Conservation (phyloP, 1,284 basidiomycete species). For the Apiotrichum domesticum region DNA sequence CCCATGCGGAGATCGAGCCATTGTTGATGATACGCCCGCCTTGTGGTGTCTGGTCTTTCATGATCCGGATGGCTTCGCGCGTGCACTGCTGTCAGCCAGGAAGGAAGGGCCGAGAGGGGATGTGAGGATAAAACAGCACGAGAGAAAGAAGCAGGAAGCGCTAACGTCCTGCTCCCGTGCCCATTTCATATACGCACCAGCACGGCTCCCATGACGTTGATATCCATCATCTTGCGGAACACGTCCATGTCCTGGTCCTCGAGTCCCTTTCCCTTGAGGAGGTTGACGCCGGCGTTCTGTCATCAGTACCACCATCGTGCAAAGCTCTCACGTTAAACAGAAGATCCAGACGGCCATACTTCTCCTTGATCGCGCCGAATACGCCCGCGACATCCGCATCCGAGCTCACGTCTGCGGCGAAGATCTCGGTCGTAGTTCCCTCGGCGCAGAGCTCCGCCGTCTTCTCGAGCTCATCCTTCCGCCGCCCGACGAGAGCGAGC, state of each 20-base stretch:
- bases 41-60: constrained; percentile 64
- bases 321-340: constrained; percentile 61
- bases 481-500: constrained; percentile 57
- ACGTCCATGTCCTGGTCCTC: constrained; percentile 60
- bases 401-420: constrained; percentile 57
- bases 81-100: constrained; percentile 52
- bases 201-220: constrained; percentile 67
- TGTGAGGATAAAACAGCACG: no score
- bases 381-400: constrained; percentile 46
- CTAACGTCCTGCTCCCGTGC: no score
- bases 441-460: constrained; percentile 47
- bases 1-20: constrained; percentile 67
- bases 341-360: constrained; percentile 66
- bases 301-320: neutral
- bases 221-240: constrained; percentile 60
- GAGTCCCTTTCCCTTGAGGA: constrained; percentile 50
- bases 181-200: constrained; percentile 37
- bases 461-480: constrained; percentile 56
- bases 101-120: neutral
- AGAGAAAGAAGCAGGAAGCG: no score
- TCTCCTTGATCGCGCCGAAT: constrained; percentile 54
- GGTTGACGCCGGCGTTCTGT: constrained; percentile 54
- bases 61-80: constrained; percentile 64
- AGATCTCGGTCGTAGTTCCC: constrained; percentile 45
- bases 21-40: constrained; percentile 83